Base-by-base conservation (phyloP, 176 grass and related monocot species). In the Calamus simplicifolius region DNA sequence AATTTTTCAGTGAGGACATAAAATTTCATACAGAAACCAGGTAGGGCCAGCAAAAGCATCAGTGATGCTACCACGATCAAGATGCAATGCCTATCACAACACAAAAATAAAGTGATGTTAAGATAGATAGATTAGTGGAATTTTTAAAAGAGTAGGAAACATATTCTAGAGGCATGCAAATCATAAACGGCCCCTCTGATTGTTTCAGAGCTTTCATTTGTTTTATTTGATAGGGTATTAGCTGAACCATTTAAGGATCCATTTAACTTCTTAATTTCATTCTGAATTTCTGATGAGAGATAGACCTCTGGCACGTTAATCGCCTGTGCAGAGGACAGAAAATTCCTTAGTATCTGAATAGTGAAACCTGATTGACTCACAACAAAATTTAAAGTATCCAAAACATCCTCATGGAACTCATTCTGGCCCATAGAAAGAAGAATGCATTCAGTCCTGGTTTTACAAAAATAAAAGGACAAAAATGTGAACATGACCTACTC, bases 361-460 rank as follows among this genome's bases (percentile, higher is more conserved):
- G 87, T 91, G 65, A 97, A 97, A 82, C 91, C 87, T 75, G 93
- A 97, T 77, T 91, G 93, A 69, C 88, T 97, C 19, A 90, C 81
- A 60, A 97, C 87, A 76, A 87, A 97, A 82, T 78, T 75, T 48
- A 97, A 63, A 17, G 93, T 91, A 21, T 16, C 57, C 3, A 80
- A 50, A 17, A 81, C 84, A 82, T 85, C 80, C 35, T 73, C 14
- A 43, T 67, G 69, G 55, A 97, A 88, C 73, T 82, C 63, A 69
- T 50, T 75, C 73, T 97, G 87, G 27, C 87, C 87, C 57, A 50
- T 66, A 1, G 74, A 76, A 70, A 97, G 81, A 31, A 88, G 53
- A 81, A 80, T 67, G 67, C 84, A 91, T 78, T 87, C 93, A 69
- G 70, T 58, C 52, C 92, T 97, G 83, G 2, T 25, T 3, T 0